Evolutionary conservation across 768 basidiomycete species (phyloP), one percentile per base, ranked within the genome.

Genomic region (Kwoniella sp.): DNA sequence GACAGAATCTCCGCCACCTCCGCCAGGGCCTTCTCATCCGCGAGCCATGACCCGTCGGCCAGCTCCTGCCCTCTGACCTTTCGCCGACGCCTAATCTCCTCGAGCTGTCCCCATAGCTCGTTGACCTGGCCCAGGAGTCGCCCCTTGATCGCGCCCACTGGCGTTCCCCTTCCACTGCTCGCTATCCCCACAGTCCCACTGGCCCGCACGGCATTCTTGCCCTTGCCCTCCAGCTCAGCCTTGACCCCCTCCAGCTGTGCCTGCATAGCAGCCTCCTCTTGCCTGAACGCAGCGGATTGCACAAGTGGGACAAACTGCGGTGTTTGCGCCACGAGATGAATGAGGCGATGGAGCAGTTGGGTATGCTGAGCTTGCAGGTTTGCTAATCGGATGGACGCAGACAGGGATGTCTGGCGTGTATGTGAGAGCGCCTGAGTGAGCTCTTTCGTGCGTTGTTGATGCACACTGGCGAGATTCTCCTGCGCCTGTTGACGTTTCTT

Each of bases 91-190:
- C 65, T 54, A 1, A 73, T 53, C 48, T 70, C 68, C 29, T 69
- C 72, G 7, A 73, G 47, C 26, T 55, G 42, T 11, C 64, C 72
- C 72, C 72, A 71, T 0, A 73, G 60, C 58, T 73, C 70, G 48
- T 70, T 67, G 4, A 70, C 63, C 44, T 67, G 63, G 1, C 65
- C 69, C 37, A 69, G 59, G 61, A 73, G 60, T 41, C 70, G 52
- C 2, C 62, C 65, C 25, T 63, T 65, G 5, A 62, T 55, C 25
- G 45, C 50, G 3, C 39, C 42, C 33, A 41, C 46, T 5, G 50
- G 56, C 12, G 60, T 61, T 9, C 52, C 51, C 26, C 29, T 37
- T 20, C 31, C 40, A 33, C 53, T 59, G 6, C 29, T 12, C 23
- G 23, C 22, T 15, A 46, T 19, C 12, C 53, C 59, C 11, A 48